A percentile compares a stretch with the other conserved stretches of the same genome.
These are phyloP conservation scores for Isatis tinctoria DNA, from an alignment of 345 rosid species.

Conservation along the genomic window DNA sequence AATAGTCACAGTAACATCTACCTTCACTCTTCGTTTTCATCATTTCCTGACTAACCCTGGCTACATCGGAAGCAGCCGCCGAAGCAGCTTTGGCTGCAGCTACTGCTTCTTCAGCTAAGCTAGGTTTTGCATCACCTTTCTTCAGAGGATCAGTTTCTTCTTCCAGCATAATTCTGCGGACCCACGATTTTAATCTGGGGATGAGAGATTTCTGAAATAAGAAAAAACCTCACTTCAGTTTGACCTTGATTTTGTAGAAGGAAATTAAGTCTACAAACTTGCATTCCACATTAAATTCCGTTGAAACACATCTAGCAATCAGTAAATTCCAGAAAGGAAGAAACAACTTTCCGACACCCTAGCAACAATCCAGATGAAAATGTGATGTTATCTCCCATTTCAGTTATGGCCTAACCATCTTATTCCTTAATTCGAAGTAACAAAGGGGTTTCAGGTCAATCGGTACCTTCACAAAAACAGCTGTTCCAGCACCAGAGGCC, in stretches of 20 bases:
- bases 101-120: constrained; percentile 84
- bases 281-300: not conserved
- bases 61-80: constrained; percentile 84
- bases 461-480: constrained; percentile 66
- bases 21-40: constrained; percentile 68
- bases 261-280: not conserved
- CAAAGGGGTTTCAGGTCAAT: not conserved
- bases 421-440: not conserved
- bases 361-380: not conserved
- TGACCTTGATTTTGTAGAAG: not conserved
- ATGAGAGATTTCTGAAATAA: constrained; percentile 63
- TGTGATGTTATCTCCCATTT: not conserved
- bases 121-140: constrained; percentile 54
- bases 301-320: not conserved
- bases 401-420: not conserved
- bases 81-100: constrained; percentile 95
- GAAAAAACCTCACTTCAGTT: constrained; percentile 11
- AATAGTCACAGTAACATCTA: constrained; percentile 19
- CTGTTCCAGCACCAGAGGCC: constrained; percentile 86
- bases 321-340: not conserved
- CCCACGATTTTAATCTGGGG: constrained; percentile 87
- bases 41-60: constrained; percentile 86
- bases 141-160: constrained; percentile 56
- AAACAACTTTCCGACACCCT: not conserved
- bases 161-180: constrained; percentile 68